Percentiles rank a stretch among this genome's conserved stretches.
Evolutionary conservation across 805 yeast species (phyloP).

Genomic region (Wickerhamomyces pijperi): DNA sequence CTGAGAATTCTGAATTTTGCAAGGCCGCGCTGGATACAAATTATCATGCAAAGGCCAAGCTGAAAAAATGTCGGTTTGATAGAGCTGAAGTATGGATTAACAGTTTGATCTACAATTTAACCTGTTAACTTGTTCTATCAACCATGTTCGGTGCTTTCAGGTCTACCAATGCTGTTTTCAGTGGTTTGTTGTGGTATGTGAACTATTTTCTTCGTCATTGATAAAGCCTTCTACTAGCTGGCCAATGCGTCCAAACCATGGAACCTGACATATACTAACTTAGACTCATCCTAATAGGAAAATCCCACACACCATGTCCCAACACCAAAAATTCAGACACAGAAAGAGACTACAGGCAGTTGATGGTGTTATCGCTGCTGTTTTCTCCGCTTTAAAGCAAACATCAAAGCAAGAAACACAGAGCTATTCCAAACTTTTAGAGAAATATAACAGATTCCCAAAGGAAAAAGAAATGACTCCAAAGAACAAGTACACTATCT

Average conservation of each 20-base stretch:
- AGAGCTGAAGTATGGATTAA: no score
- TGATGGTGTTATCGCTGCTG: constrained; percentile 62
- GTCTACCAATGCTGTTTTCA: constrained; percentile 41
- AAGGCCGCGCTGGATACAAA: no score
- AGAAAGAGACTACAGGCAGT: constrained; percentile 75
- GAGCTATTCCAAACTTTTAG: constrained; percentile 7
- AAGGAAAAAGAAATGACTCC: constrained; percentile 73
- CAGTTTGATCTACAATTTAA: no score
- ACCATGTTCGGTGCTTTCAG: constrained; percentile 66
- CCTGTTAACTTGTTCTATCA: no score
- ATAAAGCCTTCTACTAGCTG: no score
- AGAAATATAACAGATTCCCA: constrained; percentile 44
- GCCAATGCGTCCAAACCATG: background rate
- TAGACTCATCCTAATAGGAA: constrained; percentile 31
- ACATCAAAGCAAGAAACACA: constrained; percentile 4
- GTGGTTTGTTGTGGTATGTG: constrained; percentile 66
- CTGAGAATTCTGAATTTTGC: no score
- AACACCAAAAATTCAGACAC: constrained; percentile 72
- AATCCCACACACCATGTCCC: constrained; percentile 68
- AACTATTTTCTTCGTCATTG: background rate
- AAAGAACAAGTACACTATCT: constrained; percentile 79
- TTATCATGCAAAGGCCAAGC: no score
- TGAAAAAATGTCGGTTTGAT: no score
- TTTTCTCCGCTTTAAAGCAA: constrained; percentile 36
- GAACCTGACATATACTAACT: background rate